Percentiles rank a stretch among this genome's conserved stretches.
Conservation (phyloP, 1,284 basidiomycete genomes). For the Fomitopsis schrenkii region DNA sequence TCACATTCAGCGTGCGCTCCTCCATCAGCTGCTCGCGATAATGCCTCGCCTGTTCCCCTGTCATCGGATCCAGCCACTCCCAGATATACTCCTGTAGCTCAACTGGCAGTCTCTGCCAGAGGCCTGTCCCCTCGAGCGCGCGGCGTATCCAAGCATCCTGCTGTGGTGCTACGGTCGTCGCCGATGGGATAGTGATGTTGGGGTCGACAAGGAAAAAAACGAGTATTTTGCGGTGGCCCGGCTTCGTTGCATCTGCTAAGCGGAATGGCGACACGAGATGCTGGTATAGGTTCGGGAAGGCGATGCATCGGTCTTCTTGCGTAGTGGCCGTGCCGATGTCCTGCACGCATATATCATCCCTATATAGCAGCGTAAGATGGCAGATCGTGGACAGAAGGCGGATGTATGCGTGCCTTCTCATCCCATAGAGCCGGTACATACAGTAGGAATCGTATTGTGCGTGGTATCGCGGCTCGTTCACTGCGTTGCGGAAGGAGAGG, state of each 20-base stretch:
- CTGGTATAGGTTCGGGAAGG: constrained; percentile 32
- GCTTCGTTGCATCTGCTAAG: constrained; percentile 23
- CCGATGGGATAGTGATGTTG: constrained; percentile 10
- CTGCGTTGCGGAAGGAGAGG: constrained; percentile 9
- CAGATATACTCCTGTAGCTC: not conserved
- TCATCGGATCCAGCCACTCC: not conserved
- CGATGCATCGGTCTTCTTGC: constrained; percentile 20
- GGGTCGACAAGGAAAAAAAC: constrained; percentile 32
- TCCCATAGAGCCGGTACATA: not conserved
- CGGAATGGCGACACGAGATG: constrained; percentile 30
- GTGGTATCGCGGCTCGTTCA: not conserved
- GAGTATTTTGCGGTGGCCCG: constrained; percentile 30
- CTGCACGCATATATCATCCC: constrained; percentile 9
- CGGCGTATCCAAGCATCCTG: constrained; percentile 12
- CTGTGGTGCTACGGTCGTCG: constrained; percentile 17
- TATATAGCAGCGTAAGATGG: not conserved
- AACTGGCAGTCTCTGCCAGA: not conserved
- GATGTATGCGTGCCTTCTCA: not conserved
- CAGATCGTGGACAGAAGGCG: not conserved
- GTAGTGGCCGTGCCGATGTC: constrained; percentile 20
- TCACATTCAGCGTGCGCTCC: not conserved
- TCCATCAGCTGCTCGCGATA: not conserved
- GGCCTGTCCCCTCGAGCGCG: not conserved
- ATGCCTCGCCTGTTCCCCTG: not conserved
- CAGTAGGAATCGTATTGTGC: constrained; percentile 3